Evolutionary conservation across 805 yeast genomes (phyloP).

Genomic region (Schizosaccharomyces octosporus): DNA sequence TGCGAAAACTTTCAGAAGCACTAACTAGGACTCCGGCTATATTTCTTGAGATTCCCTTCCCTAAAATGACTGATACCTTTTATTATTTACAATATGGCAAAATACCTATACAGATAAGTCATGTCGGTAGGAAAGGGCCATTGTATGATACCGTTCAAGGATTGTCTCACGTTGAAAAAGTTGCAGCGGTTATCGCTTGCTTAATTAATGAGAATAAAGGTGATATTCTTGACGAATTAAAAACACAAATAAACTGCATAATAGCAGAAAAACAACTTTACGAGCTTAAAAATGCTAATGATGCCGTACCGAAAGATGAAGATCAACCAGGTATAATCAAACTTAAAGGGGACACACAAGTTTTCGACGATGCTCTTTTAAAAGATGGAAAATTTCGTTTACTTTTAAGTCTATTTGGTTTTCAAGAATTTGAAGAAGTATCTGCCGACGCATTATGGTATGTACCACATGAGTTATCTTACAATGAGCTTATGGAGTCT

Average conservation of each 20-base stretch:
- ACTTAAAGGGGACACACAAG: constrained; percentile 3
- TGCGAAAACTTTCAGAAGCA: constrained; percentile 29
- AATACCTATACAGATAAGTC: constrained; percentile 12
- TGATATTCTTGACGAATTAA: constrained; percentile 22
- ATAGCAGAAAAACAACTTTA: constrained; percentile 11
- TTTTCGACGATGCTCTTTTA: constrained; percentile 12
- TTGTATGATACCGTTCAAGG: constrained; percentile 13
- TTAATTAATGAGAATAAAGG: constrained; percentile 22
- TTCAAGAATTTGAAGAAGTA: constrained; percentile 9
- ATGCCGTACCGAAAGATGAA: not conserved
- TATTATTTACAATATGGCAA: constrained; percentile 42
- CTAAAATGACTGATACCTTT: constrained; percentile 23
- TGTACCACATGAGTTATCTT: constrained; percentile 15
- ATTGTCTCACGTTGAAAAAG: constrained; percentile 20
- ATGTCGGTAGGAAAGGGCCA: constrained; percentile 5
- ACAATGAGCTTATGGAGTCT: constrained; percentile 15
- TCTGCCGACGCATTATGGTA: constrained; percentile 5
- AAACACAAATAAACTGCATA: constrained; percentile 16
- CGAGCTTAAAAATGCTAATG: not conserved
- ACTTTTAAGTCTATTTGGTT: constrained; percentile 24
- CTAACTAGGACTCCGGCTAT: constrained; percentile 28
- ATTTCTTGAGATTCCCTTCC: constrained; percentile 42
- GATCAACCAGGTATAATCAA: constrained; percentile 5
- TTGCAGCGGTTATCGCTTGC: constrained; percentile 27
- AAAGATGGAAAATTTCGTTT: constrained; percentile 27